Percentiles rank a stretch among this genome's conserved stretches.
These are phyloP conservation scores for Arachis monticola DNA, from an alignment of 331 rosid species.

Conservation along the genomic window DNA sequence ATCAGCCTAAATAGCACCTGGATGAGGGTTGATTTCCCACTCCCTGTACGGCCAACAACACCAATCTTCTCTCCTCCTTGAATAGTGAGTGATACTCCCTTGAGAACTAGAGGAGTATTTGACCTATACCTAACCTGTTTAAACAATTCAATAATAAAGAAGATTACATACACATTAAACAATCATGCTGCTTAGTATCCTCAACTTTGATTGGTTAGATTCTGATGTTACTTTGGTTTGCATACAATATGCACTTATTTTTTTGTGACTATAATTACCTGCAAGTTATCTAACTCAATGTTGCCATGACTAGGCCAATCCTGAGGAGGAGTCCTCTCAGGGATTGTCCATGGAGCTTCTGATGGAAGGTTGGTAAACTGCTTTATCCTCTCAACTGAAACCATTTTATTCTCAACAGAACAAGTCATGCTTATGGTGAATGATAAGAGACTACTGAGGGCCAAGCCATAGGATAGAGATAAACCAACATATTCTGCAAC, in stretches of 20 bases:
- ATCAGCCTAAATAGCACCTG: slow-evolving; percentile 92
- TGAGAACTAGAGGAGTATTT: slow-evolving; percentile 83
- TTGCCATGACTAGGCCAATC: slow-evolving; percentile 77
- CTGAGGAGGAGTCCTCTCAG: slow-evolving; percentile 60
- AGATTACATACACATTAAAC: neutral
- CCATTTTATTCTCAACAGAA: slow-evolving; percentile 78
- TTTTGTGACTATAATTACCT: slow-evolving; percentile 50
- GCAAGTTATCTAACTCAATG: slow-evolving; percentile 66
- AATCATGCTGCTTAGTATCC: neutral
- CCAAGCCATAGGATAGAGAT: slow-evolving; percentile 80
- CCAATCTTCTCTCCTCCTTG: slow-evolving; percentile 89
- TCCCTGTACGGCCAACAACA: slow-evolving; percentile 88
- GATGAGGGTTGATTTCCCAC: slow-evolving; percentile 90
- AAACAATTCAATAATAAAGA: slow-evolving; percentile 33
- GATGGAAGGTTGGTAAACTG: slow-evolving; percentile 74
- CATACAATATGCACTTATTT: neutral
- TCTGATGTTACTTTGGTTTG: neutral
- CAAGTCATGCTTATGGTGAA: slow-evolving; percentile 63
- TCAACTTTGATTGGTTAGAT: slow-evolving; percentile 15
- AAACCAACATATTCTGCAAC: slow-evolving; percentile 75
- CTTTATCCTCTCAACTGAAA: slow-evolving; percentile 78
- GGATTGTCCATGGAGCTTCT: slow-evolving; percentile 72
- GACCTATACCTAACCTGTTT: slow-evolving; percentile 79
- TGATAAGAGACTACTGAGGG: slow-evolving; percentile 66
- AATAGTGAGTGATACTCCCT: slow-evolving; percentile 73